Base-by-base conservation (phyloP, 2,329 filamentous ascomycete genomes). In the Apiospora hydei region DNA sequence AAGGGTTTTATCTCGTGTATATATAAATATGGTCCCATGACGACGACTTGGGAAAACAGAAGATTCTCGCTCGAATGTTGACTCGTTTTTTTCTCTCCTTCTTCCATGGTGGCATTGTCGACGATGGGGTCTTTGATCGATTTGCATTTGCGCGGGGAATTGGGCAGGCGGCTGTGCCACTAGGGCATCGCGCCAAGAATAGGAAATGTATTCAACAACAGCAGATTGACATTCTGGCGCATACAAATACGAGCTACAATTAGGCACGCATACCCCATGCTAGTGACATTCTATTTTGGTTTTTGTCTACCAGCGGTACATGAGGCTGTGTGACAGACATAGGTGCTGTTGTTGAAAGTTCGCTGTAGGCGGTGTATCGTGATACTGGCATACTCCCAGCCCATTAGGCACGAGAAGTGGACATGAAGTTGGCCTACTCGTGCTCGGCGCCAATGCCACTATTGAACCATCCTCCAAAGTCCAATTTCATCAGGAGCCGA, bases 401-500 rank as follows among this genome's bases (percentile, higher is more conserved):
- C 13, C 13, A 7, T 16, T 4, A 14, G 26, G 5, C 21, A n/a
- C n/a, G 5, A 34, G 14, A 57, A 51, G 47, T 51, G n/a, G n/a
- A 30, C 26, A 34, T 34, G 13, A 7, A 13, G 51, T 41, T 49
- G 7, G 46, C 46, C 46, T 64, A 68, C 18, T 47, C 41, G 43
- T 68, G 24, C 66, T 70, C 68, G 16, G 49, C 68, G 34, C 46
- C 68, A 34, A n/a, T 64, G 46, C 80, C 78, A 6, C 81, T 74
- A 66, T 79, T 84, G 74, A 89, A 87, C 88, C 88, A 90, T 70
- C 83, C 87, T 26, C 88, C 89, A 80, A 90, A 90, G 78, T 98
- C 95, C 77, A 98, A 84, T 85, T 98, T 98, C 94, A 98, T 97
- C 79, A 98, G 82, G 79, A 98, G 82, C 72, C 93, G 87, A 83